Percentiles rank a stretch among this genome's conserved stretches.
Evolutionary conservation across 78 protist genomes (phyloP).

Genomic region (Chrysochromulina tobinii): DNA sequence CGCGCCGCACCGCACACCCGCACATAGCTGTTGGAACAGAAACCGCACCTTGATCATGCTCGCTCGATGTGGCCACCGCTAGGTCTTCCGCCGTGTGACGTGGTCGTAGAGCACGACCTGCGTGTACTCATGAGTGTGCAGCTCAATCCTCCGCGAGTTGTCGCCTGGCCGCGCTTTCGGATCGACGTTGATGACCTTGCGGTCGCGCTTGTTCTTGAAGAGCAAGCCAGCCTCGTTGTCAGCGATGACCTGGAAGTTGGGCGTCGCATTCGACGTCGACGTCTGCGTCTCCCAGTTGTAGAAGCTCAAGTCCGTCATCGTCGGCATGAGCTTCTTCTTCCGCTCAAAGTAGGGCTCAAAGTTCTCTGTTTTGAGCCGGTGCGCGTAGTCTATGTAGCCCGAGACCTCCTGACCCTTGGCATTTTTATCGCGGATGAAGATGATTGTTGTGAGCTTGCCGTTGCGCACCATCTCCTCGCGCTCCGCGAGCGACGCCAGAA

Average conservation of each 20-base stretch:
- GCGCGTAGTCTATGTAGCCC: constrained; percentile 88
- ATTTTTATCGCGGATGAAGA: constrained; percentile 84
- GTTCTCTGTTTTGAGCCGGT: constrained; percentile 75
- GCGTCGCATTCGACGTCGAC: constrained; percentile 44
- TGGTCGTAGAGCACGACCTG: constrained; percentile 79
- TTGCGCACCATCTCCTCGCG: constrained; percentile 74
- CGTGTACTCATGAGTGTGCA: constrained; percentile 62
- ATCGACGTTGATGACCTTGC: constrained; percentile 79
- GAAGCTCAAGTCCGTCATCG: constrained; percentile 82
- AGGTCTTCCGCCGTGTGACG: constrained; percentile 69
- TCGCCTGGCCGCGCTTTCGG: constrained; percentile 78
- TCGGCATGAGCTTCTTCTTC: constrained; percentile 72
- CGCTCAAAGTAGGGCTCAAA: constrained; percentile 70
- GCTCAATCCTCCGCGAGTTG: constrained; percentile 60
- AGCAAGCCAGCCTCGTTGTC: constrained; percentile 79
- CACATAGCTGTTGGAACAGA: too few relatives aligned
- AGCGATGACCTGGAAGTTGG: constrained; percentile 80
- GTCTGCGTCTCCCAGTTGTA: constrained; percentile 92
- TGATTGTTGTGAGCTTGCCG: constrained; percentile 79
- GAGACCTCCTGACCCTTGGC: constrained; percentile 80
- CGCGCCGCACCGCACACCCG: too few relatives aligned
- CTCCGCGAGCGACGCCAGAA: constrained; percentile 74
- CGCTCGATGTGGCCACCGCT: too few relatives aligned
- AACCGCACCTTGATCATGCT: too few relatives aligned
- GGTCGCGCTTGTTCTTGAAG: constrained; percentile 91